A percentile compares a stretch with the other conserved stretches of the same genome.
Evolutionary conservation across 2,329 filamentous ascomycete genomes (phyloP).

Genomic region (Ophiostoma novo-ulmi): DNA sequence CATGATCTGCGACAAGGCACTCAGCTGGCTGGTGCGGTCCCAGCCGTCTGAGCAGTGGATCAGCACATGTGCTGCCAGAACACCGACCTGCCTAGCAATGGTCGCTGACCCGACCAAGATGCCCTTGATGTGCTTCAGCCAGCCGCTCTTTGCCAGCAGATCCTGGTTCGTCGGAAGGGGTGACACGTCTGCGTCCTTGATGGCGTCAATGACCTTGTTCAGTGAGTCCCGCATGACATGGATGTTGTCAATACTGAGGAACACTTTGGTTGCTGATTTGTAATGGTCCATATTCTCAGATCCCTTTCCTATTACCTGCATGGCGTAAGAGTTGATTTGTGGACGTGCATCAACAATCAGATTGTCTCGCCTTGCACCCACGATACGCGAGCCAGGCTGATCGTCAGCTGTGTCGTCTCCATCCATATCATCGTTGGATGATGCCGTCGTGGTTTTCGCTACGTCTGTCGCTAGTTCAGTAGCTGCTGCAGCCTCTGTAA

Average conservation of each 20-base stretch:
- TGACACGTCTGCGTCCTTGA: slow-evolving; percentile 89
- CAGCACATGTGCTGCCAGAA: slow-evolving; percentile 88
- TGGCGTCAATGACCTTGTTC: slow-evolving; percentile 76
- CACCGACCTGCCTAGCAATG: slow-evolving; percentile 81
- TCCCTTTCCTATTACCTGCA: slow-evolving; percentile 87
- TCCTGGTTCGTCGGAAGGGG: slow-evolving; percentile 77
- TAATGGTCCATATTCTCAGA: slow-evolving; percentile 99
- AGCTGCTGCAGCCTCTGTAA: slow-evolving; percentile 30
- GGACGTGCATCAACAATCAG: slow-evolving; percentile 94
- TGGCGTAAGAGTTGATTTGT: slow-evolving; percentile 87
- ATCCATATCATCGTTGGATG: slow-evolving; percentile 40
- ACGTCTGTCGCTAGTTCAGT: slow-evolving; percentile 29
- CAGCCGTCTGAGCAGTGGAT: slow-evolving; percentile 98
- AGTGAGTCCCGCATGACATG: slow-evolving; percentile 95
- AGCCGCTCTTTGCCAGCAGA: slow-evolving; percentile 73
- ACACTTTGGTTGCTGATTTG: slow-evolving; percentile 83
- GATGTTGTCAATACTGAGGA: slow-evolving; percentile 95
- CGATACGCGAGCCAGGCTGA: slow-evolving; percentile 55
- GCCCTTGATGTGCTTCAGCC: slow-evolving; percentile 82
- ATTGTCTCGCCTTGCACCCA: slow-evolving; percentile 89
- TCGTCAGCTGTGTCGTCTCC: slow-evolving; percentile 39
- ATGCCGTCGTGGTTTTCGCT: slow-evolving; percentile 42
- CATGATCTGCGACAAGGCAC: slow-evolving; percentile 85
- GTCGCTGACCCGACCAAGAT: slow-evolving; percentile 79
- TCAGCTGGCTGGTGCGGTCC: slow-evolving; percentile 94